phyloP scores from a whole-genome alignment of 1,284 basidiomycete genomes.

The Austroboletus olivaceoglutinosus region DNA sequence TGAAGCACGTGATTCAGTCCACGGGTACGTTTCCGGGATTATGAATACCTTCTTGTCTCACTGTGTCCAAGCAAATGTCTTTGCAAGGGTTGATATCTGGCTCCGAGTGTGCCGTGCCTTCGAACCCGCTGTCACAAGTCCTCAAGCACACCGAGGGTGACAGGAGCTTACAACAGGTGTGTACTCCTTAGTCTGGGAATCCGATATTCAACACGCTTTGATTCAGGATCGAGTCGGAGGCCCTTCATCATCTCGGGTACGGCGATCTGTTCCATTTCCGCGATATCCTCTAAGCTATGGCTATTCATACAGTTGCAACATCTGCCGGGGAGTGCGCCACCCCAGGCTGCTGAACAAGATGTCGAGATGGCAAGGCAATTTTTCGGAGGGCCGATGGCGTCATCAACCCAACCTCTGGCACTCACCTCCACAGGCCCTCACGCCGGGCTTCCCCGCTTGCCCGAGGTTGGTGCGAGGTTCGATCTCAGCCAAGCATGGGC shows the following conservation, averaged over 20 bases:
- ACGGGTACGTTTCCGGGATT: too few species aligned
- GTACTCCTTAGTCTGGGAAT: constrained; percentile 17
- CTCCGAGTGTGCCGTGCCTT: constrained; percentile 82
- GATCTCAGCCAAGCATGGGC: constrained; percentile 54
- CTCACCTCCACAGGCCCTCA: constrained; percentile 36
- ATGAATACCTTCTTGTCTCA: neutral
- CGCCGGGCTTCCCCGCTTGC: constrained; percentile 39
- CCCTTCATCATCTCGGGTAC: constrained; percentile 66
- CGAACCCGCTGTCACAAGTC: constrained; percentile 88
- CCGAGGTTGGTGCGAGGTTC: constrained; percentile 32
- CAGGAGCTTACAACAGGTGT: constrained; percentile 80
- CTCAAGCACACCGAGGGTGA: constrained; percentile 92
- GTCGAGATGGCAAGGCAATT: constrained; percentile 75
- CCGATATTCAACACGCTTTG: constrained; percentile 1
- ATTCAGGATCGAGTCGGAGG: constrained; percentile 69
- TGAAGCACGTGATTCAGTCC: constrained; percentile 17
- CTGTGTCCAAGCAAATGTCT: constrained; percentile 44
- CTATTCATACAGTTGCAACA: constrained; percentile 58
- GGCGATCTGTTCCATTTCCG: constrained; percentile 16
- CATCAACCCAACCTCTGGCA: constrained; percentile 31
- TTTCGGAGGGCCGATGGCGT: constrained; percentile 53
- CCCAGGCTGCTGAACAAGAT: constrained; percentile 58
- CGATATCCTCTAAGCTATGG: constrained; percentile 3
- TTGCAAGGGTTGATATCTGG: constrained; percentile 84
- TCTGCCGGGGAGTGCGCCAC: constrained; percentile 55